Base-by-base conservation (phyloP, 345 rosid genomes). In the Syzygium aromaticum region DNA sequence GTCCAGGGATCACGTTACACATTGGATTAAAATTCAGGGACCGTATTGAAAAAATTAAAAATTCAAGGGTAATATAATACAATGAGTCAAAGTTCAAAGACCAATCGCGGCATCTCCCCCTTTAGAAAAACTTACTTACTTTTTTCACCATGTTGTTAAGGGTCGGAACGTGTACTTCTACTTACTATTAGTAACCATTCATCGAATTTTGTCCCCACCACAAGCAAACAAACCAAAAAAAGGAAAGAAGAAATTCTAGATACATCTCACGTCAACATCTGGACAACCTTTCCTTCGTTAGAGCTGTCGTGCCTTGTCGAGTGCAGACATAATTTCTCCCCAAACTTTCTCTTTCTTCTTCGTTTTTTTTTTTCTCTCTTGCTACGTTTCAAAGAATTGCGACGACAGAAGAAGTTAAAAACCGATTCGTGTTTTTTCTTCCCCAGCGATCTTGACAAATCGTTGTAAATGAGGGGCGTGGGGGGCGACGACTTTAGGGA, bases 251-350 rank as follows among this genome's bases (percentile, higher is more conserved):
- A 43, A 43, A 43, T 7, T 28, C 77, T 6, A 15, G 40, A 28
- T 67, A 30, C 78, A 33, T 67, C 78, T 8, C 78, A 17, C 78
- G 78, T 67, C 78, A 67, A 67, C 78, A 8, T 67, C 78, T 17
- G 13, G 78, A 67, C 78, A 67, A 25, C 78, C 78, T 21, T 17
- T 67, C 25, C 78, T 33, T 33, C 78, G 43, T 33, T 67, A 17
- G 77, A 28, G 77, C 77, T 64, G 77, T 64, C 77, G 77, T 64
- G 77, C 77, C 78, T 33, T 17, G 78, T 67, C 78, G 46, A 67
- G 78, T 67, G 8, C 78, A 33, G n/a, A 10, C n/a, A 57, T 57
- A 28, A 11, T 57, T 57, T 23, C 8, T 3, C 63, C 10, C 22
- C 10, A 5, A 1, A 8, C 25, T 21, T 3, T 53, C 21, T 53